Percentiles rank a stretch among this genome's conserved stretches.
Conservation (phyloP, 495 filamentous ascomycete species). For the Aspergillus conjunctus region DNA sequence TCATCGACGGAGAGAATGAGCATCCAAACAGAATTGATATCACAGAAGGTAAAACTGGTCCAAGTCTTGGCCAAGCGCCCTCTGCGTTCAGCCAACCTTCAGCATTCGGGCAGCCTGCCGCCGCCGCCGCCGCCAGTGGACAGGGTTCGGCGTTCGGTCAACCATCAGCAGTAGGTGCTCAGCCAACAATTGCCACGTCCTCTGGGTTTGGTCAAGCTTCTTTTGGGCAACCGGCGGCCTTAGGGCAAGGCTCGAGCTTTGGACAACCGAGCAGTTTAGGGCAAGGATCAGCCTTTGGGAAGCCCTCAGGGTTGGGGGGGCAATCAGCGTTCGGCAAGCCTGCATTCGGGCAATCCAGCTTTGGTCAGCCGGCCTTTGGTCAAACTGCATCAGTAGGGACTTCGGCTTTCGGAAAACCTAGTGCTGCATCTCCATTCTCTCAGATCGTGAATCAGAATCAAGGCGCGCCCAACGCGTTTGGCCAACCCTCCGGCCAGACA, state of each 20-base stretch:
- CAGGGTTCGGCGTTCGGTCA: conserved; percentile 41
- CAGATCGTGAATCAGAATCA: conserved; percentile 33
- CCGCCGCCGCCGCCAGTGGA: conserved; percentile 20
- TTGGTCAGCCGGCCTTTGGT: conserved; percentile 37
- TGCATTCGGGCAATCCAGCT: conserved; percentile 41
- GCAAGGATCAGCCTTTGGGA: conserved; percentile 35
- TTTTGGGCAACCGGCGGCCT: conserved; percentile 38
- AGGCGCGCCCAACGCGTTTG: conserved; percentile 32
- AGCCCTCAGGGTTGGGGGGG: conserved; percentile 31
- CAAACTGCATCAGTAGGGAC: conserved; percentile 29
- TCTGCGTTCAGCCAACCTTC: conserved; percentile 39
- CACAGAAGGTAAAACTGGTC: conserved; percentile 48
- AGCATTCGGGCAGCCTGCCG: conserved; percentile 36
- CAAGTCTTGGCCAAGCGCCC: conserved; percentile 21
- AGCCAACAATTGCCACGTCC: conserved; percentile 36
- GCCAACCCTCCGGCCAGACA: conserved; percentile 27
- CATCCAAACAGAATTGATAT: conserved; percentile 84
- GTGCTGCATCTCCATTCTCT: conserved; percentile 37
- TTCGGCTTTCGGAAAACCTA: conserved; percentile 33
- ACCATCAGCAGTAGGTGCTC: conserved; percentile 21
- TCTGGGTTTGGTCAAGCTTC: conserved; percentile 38
- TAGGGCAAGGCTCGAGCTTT: conserved; percentile 32
- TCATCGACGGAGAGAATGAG: conserved; percentile 65
- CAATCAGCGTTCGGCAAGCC: conserved; percentile 33
- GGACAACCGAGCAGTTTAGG: conserved; percentile 41